Conservation (phyloP, 495 filamentous ascomycete species). For the Penicillium fimorum region DNA sequence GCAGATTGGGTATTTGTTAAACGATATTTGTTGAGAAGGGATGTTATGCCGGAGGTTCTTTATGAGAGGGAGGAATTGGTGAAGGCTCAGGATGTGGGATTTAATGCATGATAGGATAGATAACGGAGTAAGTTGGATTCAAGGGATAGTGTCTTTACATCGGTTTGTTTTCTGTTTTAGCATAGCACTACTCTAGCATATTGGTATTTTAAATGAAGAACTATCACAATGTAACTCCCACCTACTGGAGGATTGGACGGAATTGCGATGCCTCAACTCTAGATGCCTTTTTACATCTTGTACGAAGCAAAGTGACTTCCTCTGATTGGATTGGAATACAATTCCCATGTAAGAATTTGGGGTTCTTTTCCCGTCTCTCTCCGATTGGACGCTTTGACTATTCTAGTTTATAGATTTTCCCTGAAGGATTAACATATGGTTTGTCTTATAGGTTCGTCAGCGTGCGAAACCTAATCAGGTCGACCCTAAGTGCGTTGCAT, state of each 20-base stretch:
- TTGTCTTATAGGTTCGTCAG: not conserved
- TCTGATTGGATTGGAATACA: too few species aligned
- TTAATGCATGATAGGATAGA: conserved; percentile 20
- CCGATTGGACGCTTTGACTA: not conserved
- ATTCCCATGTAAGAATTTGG: not conserved
- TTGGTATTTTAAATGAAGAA: not conserved
- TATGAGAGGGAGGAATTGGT: conserved; percentile 39
- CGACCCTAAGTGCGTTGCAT: not conserved
- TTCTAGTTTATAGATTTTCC: not conserved
- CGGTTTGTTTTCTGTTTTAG: not conserved
- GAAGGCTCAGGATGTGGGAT: conserved; percentile 21
- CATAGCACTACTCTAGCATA: not conserved
- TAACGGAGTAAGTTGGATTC: not conserved
- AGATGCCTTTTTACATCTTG: not conserved
- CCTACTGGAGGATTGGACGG: not conserved
- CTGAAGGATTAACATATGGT: not conserved
- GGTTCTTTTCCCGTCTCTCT: not conserved
- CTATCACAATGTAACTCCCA: not conserved
- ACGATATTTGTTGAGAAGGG: conserved; percentile 41
- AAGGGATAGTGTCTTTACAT: not conserved
- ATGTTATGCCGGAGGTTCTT: conserved; percentile 38
- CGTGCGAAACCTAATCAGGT: not conserved
- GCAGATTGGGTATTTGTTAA: conserved; percentile 48
- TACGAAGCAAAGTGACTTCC: not conserved
- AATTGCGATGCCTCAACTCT: not conserved